These are phyloP conservation scores for Apostasia ramifera DNA, from an alignment of 106 monocot genomes.

Conservation along the genomic window DNA sequence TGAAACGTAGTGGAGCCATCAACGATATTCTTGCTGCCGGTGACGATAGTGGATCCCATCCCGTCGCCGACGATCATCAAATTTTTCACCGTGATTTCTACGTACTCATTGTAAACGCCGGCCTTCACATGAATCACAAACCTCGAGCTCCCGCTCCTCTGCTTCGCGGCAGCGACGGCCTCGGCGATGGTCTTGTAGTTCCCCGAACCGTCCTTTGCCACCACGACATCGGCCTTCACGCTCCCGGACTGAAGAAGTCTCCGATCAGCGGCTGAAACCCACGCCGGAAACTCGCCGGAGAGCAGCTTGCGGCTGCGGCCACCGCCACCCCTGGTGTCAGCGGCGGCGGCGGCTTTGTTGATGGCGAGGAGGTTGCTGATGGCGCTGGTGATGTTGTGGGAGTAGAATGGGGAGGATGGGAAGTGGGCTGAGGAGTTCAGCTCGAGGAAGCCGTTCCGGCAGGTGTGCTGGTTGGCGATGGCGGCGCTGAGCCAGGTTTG, in stretches of 20 bases:
- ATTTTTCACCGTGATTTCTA: conserved; percentile 15
- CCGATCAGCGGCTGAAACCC: conserved; percentile 10
- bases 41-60: conserved; percentile 15
- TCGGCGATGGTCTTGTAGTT: conserved; percentile 16
- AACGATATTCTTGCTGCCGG: conserved; percentile 13
- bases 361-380: conserved; percentile 16
- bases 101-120: conserved; percentile 26
- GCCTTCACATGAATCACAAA: conserved; percentile 32
- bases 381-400: conserved; percentile 9
- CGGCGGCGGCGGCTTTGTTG: conserved; percentile 7
- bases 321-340: neutral
- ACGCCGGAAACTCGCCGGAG: neutral
- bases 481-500: conserved; percentile 27
- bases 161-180: conserved; percentile 5
- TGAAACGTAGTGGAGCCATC: conserved; percentile 21
- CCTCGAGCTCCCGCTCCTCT: conserved; percentile 2
- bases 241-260: conserved; percentile 14
- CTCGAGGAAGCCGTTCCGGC: conserved; percentile 13
- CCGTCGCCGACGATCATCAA: conserved; percentile 34
- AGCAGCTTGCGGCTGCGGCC: neutral
- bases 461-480: conserved; percentile 18
- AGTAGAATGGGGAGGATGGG: conserved; percentile 3
- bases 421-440: neutral
- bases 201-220: conserved; percentile 18
- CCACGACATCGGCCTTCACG: conserved; percentile 12